These are phyloP conservation scores for Corynespora cassiicola DNA, from an alignment of 2,329 filamentous ascomycete species.

Conservation along the genomic window DNA sequence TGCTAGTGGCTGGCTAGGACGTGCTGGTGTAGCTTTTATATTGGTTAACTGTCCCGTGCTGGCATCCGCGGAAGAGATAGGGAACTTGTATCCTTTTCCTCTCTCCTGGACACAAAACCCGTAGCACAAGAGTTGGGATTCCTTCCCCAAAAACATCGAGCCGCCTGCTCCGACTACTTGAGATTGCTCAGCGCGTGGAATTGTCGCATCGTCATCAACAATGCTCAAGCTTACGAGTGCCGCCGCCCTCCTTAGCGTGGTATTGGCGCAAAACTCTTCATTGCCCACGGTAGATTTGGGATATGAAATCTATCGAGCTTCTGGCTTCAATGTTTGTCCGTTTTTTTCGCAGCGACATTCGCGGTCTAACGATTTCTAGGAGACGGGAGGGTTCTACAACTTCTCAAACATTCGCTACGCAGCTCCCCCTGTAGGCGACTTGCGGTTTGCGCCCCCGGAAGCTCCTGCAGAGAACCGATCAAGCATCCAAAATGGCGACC, in stretches of 20 bases:
- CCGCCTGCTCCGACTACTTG: too few relatives aligned
- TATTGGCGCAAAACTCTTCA: constrained; percentile 29
- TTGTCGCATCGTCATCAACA: too few relatives aligned
- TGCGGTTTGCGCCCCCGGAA: constrained; percentile 58
- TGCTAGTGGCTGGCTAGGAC: too few relatives aligned
- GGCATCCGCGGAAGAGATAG: too few relatives aligned
- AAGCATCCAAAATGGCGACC: constrained; percentile 53
- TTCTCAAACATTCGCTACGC: constrained; percentile 66
- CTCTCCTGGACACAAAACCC: too few relatives aligned
- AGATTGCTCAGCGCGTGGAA: too few relatives aligned
- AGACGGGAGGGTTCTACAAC: constrained; percentile 55
- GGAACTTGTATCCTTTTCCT: too few relatives aligned
- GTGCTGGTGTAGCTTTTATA: too few relatives aligned
- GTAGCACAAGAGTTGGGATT: too few relatives aligned
- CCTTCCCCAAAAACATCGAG: too few relatives aligned
- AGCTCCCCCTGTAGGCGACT: constrained; percentile 57
- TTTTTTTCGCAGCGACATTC: not conserved
- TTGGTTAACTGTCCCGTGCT: too few relatives aligned
- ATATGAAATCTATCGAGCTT: constrained; percentile 59
- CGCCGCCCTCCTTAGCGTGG: constrained; percentile 28
- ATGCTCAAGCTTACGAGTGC: constrained; percentile 30
- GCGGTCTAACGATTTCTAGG: constrained; percentile 24
- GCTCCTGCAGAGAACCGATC: constrained; percentile 51
- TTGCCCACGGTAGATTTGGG: constrained; percentile 60
- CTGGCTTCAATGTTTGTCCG: constrained; percentile 50